These are phyloP conservation scores for Camillea tinctor DNA, from an alignment of 2,329 filamentous ascomycete species.

Conservation along the genomic window DNA sequence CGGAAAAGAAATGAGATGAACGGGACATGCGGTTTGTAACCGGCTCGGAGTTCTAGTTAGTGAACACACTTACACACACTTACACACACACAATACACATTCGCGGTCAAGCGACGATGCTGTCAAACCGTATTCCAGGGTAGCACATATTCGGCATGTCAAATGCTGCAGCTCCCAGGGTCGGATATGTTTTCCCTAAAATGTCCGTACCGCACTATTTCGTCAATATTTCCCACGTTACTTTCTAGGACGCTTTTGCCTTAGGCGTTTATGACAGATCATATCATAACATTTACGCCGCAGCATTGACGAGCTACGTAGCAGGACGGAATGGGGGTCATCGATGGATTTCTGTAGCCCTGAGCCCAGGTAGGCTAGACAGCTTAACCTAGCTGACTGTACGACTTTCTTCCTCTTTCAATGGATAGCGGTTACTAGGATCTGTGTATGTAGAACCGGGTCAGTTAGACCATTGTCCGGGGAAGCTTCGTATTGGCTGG, in stretches of 20 bases:
- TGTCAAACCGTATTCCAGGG: constrained; percentile 20
- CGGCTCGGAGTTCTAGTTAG: constrained; percentile 11
- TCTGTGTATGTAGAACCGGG: background rate
- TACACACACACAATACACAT: background rate
- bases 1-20: background rate
- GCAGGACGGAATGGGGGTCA: background rate
- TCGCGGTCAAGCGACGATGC: constrained; percentile 1
- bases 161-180: background rate
- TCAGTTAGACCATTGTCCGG: background rate
- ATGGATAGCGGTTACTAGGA: background rate
- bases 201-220: background rate
- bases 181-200: constrained; percentile 10
- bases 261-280: background rate
- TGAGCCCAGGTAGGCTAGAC: background rate
- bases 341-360: background rate
- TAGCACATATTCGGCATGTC: constrained; percentile 9
- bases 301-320: background rate
- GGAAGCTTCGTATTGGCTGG: background rate
- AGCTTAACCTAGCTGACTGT: background rate
- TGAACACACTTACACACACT: too few relatives aligned
- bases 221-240: background rate
- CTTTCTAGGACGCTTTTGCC: background rate
- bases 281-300: background rate
- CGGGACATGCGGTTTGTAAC: constrained; percentile 8
- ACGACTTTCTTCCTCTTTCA: background rate